Base-by-base conservation (phyloP, 176 grass and related monocot genomes). In the Tuctoria greenei region DNA sequence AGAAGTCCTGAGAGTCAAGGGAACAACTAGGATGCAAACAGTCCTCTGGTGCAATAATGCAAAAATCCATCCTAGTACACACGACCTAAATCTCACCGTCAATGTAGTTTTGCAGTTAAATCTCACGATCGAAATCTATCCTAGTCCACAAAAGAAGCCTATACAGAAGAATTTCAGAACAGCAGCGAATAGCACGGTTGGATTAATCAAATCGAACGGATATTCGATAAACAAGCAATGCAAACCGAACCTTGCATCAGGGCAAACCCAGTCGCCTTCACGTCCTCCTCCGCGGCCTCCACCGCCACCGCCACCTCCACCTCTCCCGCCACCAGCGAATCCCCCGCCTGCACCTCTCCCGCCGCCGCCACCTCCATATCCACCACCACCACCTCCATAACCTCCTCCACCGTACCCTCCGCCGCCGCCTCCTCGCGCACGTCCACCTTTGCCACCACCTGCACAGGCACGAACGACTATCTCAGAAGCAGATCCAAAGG, bases 241-340 rank as follows among this genome's bases (percentile, higher is more conserved):
- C 7, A 4, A 56, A 52, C 64, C 74, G 18, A 10, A 93, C 91
- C 88, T 88, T 5, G 88, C 65, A 39, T 90, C 85, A 49, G 91
- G 91, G 82, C 91, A 93, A 72, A 85, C 79, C 91, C 91, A 93
- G 81, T 90, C 91, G 17, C 91, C 91, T 1, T 93, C 91, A 17
- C 91, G 88, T 10, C 91, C 89, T 67, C 79, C 82, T 18, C 85
- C 86, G 4, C 86, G 83, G 0, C 90, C 31, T 1, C 31, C 31
- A 31, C 31, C 31, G 31, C 31, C 31, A 3, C 31, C 2, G 31
- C 31, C 31, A 31, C 31, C 31, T 31, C 31, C 72, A 54, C 86
- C 75, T 47, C 86, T 78, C 24, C 81, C 82, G 8, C 82, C 81
- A 1, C 80, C 83, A 2, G 79, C 81, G 9, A 56, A 66, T 0